Evolutionary conservation across 345 rosid species (phyloP).

Genomic region (Lumnitzera littorea): DNA sequence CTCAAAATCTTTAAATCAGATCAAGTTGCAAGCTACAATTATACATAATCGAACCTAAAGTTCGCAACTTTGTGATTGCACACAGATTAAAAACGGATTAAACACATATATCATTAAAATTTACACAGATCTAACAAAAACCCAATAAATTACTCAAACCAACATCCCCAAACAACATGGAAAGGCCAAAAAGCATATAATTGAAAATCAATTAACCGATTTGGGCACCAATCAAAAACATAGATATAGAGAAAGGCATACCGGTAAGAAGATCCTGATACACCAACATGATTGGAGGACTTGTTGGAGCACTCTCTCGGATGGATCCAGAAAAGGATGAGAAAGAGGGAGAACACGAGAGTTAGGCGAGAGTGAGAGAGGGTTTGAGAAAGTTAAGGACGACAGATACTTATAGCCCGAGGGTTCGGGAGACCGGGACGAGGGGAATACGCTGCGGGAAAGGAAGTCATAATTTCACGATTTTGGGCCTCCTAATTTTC

Average conservation of each 20-base stretch:
- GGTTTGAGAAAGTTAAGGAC: fast-evolving
- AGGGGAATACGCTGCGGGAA: too few relatives aligned
- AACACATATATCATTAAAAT: too few relatives aligned
- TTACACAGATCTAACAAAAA: too few relatives aligned
- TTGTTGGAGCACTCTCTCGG: slow-evolving; percentile 20
- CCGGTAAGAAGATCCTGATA: slow-evolving; percentile 79
- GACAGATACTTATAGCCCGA: slow-evolving; percentile 19
- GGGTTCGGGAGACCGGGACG: slow-evolving; percentile 20
- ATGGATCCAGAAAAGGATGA: slow-evolving; percentile 3
- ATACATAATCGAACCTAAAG: too few relatives aligned
- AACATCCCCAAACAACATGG: not conserved
- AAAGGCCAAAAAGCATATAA: not conserved
- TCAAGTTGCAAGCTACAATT: too few relatives aligned
- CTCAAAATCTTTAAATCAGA: too few relatives aligned
- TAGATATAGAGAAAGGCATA: slow-evolving; percentile 7
- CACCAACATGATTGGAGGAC: slow-evolving; percentile 69
- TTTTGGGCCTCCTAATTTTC: too few relatives aligned
- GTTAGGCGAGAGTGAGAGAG: slow-evolving; percentile 23
- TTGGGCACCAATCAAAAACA: not conserved
- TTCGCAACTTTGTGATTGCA: too few relatives aligned
- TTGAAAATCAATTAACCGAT: not conserved
- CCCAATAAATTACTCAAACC: too few relatives aligned
- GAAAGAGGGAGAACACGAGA: not conserved
- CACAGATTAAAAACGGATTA: too few relatives aligned
- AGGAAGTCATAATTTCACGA: too few relatives aligned